Evolutionary conservation across 805 yeast genomes (phyloP), one percentile per base, ranked within the genome.

Genomic region (Yamadazyma olivae): DNA sequence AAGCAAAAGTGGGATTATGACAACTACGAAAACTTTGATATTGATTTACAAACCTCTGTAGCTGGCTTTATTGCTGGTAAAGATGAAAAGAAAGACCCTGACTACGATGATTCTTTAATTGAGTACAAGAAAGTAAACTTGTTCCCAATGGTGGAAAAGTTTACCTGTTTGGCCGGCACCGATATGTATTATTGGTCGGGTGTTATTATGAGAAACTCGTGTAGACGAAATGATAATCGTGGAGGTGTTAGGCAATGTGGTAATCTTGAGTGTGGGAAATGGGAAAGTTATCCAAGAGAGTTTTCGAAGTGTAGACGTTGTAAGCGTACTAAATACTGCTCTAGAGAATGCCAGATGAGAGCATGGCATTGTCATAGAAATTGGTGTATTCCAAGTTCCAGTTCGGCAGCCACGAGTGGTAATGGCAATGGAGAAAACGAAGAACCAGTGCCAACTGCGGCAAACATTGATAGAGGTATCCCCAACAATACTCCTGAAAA

Each of bases 221-320:
- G 96, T 56, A 75, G 97, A 39, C 81, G 90, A 51, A 93, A 91
- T 56, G 97, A 90, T 53, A 58, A 73, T 28, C 74, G 83, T 39
- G 91, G 91, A 13, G 96, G 97, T 1, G 83, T 91, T 20, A 74
- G 98, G 35, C 98, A 93, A 61, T 91, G 99, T 60, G 96, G 97
- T 1, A 83, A 82, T 56, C 84, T 89, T 48, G 83, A 79, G 18
- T 91, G 99, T 63, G 97, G 97, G 8, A 81, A 75, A 54, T 91
- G 98, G 98, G 99, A 91, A 59, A 77, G 75, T 31, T 79, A 65
- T 43, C 96, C 96, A 6, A 75, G 95, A 29, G 95, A 91, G 55
- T 91, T 91, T 66, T 95, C 95, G 45, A 91, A 93, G 59, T 91
- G 99, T 59, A 73, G 96, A 39, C 74, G 95, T 32, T 91, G 99